Evolutionary conservation across 371 early-diverging fungal species (phyloP), one percentile per base, ranked within the genome.

Genomic region (Mucor mucedo): DNA sequence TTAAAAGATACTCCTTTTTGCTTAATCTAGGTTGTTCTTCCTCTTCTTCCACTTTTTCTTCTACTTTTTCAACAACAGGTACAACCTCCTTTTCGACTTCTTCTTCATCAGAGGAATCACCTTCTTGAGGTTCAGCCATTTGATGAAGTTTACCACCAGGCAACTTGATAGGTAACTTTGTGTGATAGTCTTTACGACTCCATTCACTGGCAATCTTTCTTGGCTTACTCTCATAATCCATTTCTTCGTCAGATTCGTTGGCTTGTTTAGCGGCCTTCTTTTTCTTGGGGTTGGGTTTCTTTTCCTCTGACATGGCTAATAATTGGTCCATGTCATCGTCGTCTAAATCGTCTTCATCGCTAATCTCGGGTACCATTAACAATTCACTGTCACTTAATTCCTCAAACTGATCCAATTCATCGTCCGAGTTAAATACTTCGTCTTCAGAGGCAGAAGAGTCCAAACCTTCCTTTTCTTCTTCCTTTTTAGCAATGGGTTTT

Each of bases 181-280:
- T 80, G 42, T 68, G 65, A 65, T 75, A 75, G 40, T 80, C 81
- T 57, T 85, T 83, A 21, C 72, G 63, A 29, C 76, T 70, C 89
- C 89, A 86, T 58, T 82, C 82, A 42, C 70, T 68, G 7, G 76
- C 73, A 0, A 79, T 70, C 49, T 77, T 78, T 62, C 89, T 82
- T n/a, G 87, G 86, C 30, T 70, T 72, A 58, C 66, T 71, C 63
- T 89, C 89, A 57, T 87, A 89, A n/a, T 85, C 86, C 82, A 84
- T 84, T 65, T 79, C 78, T 58, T 86, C 87, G 35, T 88, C 89
- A 5, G 86, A 84, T 10, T 76, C 81, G 10, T 69, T 44, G 39
- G 32, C 47, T 66, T 30, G 30, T 35, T 63, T 68, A 6, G 38
- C 21, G 35, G 21, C 9, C 66, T 45, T 32, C 68, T 70, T 62